A percentile compares a stretch with the other conserved stretches of the same genome.
phyloP scores from a whole-genome alignment of 2,329 filamentous ascomycete species.

The Onygenales sp. region DNA sequence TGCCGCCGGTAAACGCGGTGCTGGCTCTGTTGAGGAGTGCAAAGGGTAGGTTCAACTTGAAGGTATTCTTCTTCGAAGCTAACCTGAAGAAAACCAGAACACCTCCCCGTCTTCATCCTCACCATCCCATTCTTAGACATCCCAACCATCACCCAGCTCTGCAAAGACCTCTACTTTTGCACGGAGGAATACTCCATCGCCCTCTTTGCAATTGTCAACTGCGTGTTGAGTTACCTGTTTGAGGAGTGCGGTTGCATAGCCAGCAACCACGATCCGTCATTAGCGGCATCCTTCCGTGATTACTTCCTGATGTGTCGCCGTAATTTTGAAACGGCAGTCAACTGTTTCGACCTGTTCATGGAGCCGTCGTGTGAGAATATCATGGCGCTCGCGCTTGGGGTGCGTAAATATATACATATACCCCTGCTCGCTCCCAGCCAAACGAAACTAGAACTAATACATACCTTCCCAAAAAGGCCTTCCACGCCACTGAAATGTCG shows the following conservation, averaged over 20 bases:
- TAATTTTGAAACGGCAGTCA: slow-evolving; percentile 37
- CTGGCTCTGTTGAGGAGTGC: slow-evolving; percentile 22
- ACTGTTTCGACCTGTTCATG: slow-evolving; percentile 46
- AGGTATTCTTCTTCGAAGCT: neutral
- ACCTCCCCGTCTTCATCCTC: slow-evolving; percentile 12
- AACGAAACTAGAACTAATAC: slow-evolving; percentile 4
- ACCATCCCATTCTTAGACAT: slow-evolving; percentile 17
- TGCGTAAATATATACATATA: slow-evolving; percentile 17
- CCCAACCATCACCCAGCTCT: slow-evolving; percentile 27
- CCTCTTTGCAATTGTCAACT: slow-evolving; percentile 31
- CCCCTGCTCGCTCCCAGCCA: neutral
- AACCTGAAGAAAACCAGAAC: slow-evolving; percentile 5
- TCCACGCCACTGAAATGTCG: slow-evolving; percentile 54
- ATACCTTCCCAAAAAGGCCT: slow-evolving; percentile 32
- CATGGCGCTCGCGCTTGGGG: slow-evolving; percentile 50
- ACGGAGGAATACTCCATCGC: slow-evolving; percentile 32
- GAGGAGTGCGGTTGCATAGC: slow-evolving; percentile 14
- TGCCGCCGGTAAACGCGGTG: slow-evolving; percentile 28
- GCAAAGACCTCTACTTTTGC: slow-evolving; percentile 35
- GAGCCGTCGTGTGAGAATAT: slow-evolving; percentile 48
- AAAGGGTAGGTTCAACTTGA: slow-evolving; percentile 20
- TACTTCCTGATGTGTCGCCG: slow-evolving; percentile 28
- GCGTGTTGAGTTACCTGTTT: slow-evolving; percentile 30
- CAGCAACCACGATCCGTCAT: neutral
- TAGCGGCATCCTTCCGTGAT: slow-evolving; percentile 14